Conservation (phyloP, 1,139 yeast genomes). For the Yamadazyma diospyri region DNA sequence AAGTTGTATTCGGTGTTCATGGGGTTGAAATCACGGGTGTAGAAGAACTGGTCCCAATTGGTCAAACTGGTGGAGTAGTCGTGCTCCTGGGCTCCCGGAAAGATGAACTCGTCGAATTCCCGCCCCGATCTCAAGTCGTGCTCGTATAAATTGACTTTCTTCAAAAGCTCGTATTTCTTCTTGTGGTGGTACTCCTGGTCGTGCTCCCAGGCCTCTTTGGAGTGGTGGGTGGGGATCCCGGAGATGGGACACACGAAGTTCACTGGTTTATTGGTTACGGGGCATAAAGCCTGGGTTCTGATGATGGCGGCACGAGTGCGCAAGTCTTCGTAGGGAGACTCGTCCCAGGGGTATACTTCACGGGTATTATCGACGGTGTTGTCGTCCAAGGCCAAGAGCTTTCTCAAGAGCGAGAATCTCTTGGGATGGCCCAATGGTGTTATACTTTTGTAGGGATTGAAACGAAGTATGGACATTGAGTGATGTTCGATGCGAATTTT, state of each 20-base stretch:
- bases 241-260: conserved; percentile 87
- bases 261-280: conserved; percentile 79
- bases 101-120: conserved; percentile 90
- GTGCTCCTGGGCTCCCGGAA: conserved; percentile 76
- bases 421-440: conserved; percentile 10
- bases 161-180: conserved; percentile 67
- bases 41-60: conserved; percentile 90
- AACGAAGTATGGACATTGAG: conserved; percentile 3
- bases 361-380: conserved; percentile 8
- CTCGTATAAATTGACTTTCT: conserved; percentile 87
- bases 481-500: conserved; percentile 6
- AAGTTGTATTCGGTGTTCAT: conserved; percentile 96
- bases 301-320: conserved; percentile 91
- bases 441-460: not conserved
- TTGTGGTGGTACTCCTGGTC: conserved; percentile 71
- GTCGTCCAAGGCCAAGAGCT: conserved; percentile 34
- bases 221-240: conserved; percentile 95
- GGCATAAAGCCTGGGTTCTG: conserved; percentile 84
- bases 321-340: conserved; percentile 83
- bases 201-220: conserved; percentile 81
- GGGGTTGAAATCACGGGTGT: conserved; percentile 88
- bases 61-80: conserved; percentile 77
- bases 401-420: conserved; percentile 37
- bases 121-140: conserved; percentile 94
- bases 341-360: conserved; percentile 59